Conservation (phyloP, 1,284 basidiomycete species). For the Lentinus polychrous region DNA sequence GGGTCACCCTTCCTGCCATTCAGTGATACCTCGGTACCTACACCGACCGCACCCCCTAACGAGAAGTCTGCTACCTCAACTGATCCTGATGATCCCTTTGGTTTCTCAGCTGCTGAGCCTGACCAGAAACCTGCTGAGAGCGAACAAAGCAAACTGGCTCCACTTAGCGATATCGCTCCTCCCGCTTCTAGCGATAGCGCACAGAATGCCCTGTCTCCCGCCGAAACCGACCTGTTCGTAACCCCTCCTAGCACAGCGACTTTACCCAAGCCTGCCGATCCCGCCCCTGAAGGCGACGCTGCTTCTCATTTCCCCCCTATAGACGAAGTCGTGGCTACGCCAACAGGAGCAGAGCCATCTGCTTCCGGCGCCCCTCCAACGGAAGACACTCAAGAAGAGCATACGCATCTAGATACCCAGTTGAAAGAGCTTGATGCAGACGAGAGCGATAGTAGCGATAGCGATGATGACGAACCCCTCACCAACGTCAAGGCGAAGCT, state of each 20-base stretch:
- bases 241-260: slow-evolving; percentile 51
- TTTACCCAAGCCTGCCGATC: slow-evolving; percentile 10
- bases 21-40: slow-evolving; percentile 28
- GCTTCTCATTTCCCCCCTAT: slow-evolving; percentile 38
- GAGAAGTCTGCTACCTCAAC: slow-evolving; percentile 8
- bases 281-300: slow-evolving; percentile 14
- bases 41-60: slow-evolving; percentile 20
- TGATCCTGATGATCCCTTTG: slow-evolving; percentile 43
- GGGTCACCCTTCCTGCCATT: slow-evolving; percentile 54
- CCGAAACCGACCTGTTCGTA: slow-evolving; percentile 50
- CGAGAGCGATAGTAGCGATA: slow-evolving; percentile 52
- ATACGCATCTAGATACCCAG: slow-evolving; percentile 45
- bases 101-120: slow-evolving; percentile 38
- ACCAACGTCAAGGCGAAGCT: slow-evolving; percentile 20
- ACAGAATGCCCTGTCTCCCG: slow-evolving; percentile 20
- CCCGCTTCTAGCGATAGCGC: slow-evolving; percentile 7
- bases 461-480: slow-evolving; percentile 41
- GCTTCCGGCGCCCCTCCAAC: slow-evolving; percentile 8
- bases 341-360: neutral
- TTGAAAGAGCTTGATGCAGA: slow-evolving; percentile 62
- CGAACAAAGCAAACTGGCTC: neutral
- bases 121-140: slow-evolving; percentile 18
- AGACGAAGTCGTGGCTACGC: slow-evolving; percentile 26
- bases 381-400: slow-evolving; percentile 18
- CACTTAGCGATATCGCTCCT: neutral